A percentile compares a stretch with the other conserved stretches of the same genome.
phyloP scores from a whole-genome alignment of 345 rosid genomes.

The Populus ilicifolia region DNA sequence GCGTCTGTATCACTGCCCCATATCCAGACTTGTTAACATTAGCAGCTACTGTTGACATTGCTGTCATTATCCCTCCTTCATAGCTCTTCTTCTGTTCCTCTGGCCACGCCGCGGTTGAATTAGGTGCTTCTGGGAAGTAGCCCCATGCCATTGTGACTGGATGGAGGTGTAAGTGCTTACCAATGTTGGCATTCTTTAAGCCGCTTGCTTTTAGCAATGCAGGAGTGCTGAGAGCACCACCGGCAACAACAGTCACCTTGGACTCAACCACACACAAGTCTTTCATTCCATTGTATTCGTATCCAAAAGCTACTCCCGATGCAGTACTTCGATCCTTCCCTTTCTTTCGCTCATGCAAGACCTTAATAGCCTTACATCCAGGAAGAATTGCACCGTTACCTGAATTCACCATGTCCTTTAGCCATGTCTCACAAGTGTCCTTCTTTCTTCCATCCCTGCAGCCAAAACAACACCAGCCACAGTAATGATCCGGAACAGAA shows the following conservation, averaged over 20 bases:
- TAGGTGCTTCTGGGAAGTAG: slow-evolving; percentile 44
- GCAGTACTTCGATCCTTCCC: slow-evolving; percentile 36
- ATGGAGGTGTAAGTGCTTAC: slow-evolving; percentile 66
- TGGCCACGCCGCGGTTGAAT: slow-evolving; percentile 27
- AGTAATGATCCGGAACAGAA: slow-evolving; percentile 59
- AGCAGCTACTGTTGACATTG: slow-evolving; percentile 54
- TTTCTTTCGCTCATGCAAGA: slow-evolving; percentile 34
- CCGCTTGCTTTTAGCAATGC: slow-evolving; percentile 54
- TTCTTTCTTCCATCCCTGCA: slow-evolving; percentile 78
- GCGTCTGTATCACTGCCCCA: slow-evolving; percentile 72
- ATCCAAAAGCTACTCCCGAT: slow-evolving; percentile 54
- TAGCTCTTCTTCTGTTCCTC: slow-evolving; percentile 56
- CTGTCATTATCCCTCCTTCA: slow-evolving; percentile 83
- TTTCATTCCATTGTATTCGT: slow-evolving; percentile 31
- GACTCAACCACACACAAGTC: slow-evolving; percentile 52
- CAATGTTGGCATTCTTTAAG: slow-evolving; percentile 57
- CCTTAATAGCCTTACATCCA: slow-evolving; percentile 51
- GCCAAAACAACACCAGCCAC: slow-evolving; percentile 83
- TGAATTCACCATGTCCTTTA: slow-evolving; percentile 63
- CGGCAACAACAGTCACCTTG: slow-evolving; percentile 57
- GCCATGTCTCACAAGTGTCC: slow-evolving; percentile 83
- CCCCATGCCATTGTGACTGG: slow-evolving; percentile 94
- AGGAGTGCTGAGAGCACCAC: slow-evolving; percentile 75
- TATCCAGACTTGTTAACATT: slow-evolving; percentile 41
- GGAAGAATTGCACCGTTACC: slow-evolving; percentile 71